Conservation (phyloP, 352 stramenopile genomes). For the Peronospora farinosa region DNA sequence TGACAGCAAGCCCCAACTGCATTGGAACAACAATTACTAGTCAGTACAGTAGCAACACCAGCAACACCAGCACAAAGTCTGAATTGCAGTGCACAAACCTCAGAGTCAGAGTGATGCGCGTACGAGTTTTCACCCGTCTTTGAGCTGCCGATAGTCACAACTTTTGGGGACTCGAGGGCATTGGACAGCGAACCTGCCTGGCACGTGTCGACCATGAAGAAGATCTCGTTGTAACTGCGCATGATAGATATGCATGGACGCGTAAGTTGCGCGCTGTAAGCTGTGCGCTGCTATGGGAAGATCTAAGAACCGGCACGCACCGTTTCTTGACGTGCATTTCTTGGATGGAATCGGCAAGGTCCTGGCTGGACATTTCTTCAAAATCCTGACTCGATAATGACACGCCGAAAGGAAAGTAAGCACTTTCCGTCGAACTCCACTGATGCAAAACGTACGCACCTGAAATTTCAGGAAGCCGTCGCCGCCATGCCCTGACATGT, state of each 20-base stretch:
- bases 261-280: neutral
- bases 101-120: conserved; percentile 84
- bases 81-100: conserved; percentile 33
- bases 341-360: conserved; percentile 89
- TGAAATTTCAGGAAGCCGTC: conserved; percentile 98
- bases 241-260: neutral
- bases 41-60: neutral
- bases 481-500: conserved; percentile 93
- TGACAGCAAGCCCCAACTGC: conserved; percentile 78
- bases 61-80: neutral
- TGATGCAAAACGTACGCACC: conserved; percentile 24
- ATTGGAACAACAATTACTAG: neutral
- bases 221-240: conserved; percentile 89
- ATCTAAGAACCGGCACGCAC: conserved; percentile 22
- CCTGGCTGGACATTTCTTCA: conserved; percentile 93
- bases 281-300: neutral
- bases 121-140: conserved; percentile 92
- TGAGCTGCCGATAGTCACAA: conserved; percentile 90
- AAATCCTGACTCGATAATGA: conserved; percentile 59
- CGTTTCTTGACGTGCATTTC: conserved; percentile 92
- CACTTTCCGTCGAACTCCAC: conserved; percentile 4
- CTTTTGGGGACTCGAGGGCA: conserved; percentile 81
- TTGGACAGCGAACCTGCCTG: conserved; percentile 92
- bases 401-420: conserved; percentile 7
- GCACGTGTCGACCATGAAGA: conserved; percentile 98